phyloP scores from a whole-genome alignment of 2,329 filamentous ascomycete genomes.

The Neofusicoccum umdonicola region DNA sequence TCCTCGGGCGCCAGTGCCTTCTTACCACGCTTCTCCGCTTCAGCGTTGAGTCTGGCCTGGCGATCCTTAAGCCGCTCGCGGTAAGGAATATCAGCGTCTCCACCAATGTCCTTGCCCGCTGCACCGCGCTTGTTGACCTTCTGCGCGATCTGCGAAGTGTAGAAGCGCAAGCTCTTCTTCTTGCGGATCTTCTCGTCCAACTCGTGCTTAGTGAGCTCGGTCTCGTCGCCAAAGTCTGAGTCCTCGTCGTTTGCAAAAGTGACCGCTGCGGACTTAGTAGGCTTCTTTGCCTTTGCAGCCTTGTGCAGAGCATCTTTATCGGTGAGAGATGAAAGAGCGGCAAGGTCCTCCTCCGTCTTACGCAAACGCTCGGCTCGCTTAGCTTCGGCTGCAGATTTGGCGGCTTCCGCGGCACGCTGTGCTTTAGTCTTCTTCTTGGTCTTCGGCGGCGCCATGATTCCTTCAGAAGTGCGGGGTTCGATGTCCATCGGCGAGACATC shows the following conservation, averaged over 20 bases:
- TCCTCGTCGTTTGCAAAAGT: slow-evolving; percentile 54
- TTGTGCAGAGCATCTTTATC: slow-evolving; percentile 47
- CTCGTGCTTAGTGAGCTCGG: slow-evolving; percentile 70
- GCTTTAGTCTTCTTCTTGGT: slow-evolving; percentile 47
- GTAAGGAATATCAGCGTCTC: slow-evolving; percentile 81
- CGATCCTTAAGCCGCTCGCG: slow-evolving; percentile 84
- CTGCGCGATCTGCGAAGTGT: slow-evolving; percentile 95
- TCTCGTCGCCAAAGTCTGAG: slow-evolving; percentile 93
- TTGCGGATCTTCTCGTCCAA: slow-evolving; percentile 83
- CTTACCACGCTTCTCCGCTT: slow-evolving; percentile 80
- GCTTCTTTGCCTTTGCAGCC: slow-evolving; percentile 46
- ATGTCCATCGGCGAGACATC: slow-evolving; percentile 19
- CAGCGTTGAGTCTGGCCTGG: slow-evolving; percentile 80
- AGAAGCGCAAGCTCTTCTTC: slow-evolving; percentile 93
- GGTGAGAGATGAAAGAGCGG: slow-evolving; percentile 66
- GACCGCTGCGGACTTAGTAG: slow-evolving; percentile 22
- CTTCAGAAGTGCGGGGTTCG: slow-evolving; percentile 29
- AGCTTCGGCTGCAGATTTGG: slow-evolving; percentile 55
- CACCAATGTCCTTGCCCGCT: slow-evolving; percentile 71
- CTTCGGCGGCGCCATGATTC: slow-evolving; percentile 28
- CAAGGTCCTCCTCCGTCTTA: slow-evolving; percentile 67
- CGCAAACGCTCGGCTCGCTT: slow-evolving; percentile 54
- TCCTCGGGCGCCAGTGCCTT: slow-evolving; percentile 58
- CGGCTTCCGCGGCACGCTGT: slow-evolving; percentile 50
- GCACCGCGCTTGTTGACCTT: slow-evolving; percentile 82